A percentile compares a stretch with the other conserved stretches of the same genome.
Evolutionary conservation across 345 rosid genomes (phyloP).

Genomic region (Moricandia arvensis): DNA sequence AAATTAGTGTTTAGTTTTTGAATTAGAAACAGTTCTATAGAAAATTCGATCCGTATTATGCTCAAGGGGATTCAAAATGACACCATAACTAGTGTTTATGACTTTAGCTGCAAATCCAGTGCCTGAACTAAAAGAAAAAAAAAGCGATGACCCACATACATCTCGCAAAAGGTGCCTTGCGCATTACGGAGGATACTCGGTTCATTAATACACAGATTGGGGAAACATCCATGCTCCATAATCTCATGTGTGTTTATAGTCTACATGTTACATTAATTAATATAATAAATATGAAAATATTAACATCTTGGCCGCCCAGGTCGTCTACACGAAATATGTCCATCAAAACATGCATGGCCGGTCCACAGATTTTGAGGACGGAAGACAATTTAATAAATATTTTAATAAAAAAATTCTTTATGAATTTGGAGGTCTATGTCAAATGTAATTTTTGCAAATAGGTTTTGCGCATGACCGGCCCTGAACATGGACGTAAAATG

Average conservation of each 20-base stretch:
- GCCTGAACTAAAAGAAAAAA: neutral
- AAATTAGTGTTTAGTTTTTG: neutral
- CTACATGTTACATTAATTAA: neutral
- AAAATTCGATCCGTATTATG: neutral
- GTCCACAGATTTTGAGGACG: too few species aligned
- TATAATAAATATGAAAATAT: neutral
- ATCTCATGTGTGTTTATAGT: neutral
- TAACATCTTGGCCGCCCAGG: constrained; percentile 17
- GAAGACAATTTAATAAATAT: too few species aligned
- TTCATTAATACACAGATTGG: constrained; percentile 32
- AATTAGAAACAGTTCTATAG: neutral
- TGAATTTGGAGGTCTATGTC: too few species aligned
- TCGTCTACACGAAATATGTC: constrained; percentile 11
- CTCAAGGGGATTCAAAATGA: neutral
- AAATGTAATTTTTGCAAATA: too few species aligned
- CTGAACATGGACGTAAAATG: too few species aligned
- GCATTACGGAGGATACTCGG: constrained; percentile 26
- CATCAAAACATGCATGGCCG: neutral
- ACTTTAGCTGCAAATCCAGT: neutral
- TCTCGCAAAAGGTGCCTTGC: constrained; percentile 11
- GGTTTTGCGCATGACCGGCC: too few species aligned
- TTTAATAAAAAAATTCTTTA: too few species aligned
- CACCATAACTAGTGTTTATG: neutral
- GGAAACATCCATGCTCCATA: neutral
- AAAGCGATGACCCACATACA: constrained; percentile 17